phyloP scores from a whole-genome alignment of 2,329 filamentous ascomycete genomes.

The Cephalotrichum gorgonifer region DNA sequence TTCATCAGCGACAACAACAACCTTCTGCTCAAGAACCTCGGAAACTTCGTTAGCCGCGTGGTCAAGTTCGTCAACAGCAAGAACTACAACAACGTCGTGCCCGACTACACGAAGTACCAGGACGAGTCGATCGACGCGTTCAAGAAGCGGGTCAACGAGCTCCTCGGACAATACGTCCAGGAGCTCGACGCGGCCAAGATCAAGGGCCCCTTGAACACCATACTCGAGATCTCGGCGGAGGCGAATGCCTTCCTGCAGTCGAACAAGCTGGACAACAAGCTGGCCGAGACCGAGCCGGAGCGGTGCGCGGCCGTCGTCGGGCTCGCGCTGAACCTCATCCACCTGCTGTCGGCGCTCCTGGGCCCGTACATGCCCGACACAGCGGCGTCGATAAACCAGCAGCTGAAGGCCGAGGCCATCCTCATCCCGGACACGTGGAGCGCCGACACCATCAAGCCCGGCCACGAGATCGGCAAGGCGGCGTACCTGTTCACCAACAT shows the following conservation, averaged over 20 bases:
- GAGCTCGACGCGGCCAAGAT: constrained; percentile 64
- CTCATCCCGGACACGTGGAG: constrained; percentile 59
- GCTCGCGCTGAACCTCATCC: constrained; percentile 72
- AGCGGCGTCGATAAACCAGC: constrained; percentile 61
- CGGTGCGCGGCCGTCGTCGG: constrained; percentile 54
- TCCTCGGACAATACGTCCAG: constrained; percentile 56
- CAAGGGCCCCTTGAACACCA: constrained; percentile 52
- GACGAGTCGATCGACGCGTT: constrained; percentile 43
- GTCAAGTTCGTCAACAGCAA: constrained; percentile 71
- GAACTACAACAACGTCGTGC: constrained; percentile 54
- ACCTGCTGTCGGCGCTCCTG: constrained; percentile 69
- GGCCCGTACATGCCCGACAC: constrained; percentile 82
- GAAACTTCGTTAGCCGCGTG: constrained; percentile 65
- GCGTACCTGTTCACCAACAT: constrained; percentile 75
- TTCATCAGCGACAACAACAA: constrained; percentile 84
- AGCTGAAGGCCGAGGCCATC: constrained; percentile 39
- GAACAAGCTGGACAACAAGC: constrained; percentile 42
- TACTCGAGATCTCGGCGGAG: constrained; percentile 55
- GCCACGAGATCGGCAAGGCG: constrained; percentile 73
- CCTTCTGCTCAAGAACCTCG: constrained; percentile 67
- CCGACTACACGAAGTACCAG: constrained; percentile 47
- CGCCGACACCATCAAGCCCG: constrained; percentile 51
- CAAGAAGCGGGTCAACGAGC: constrained; percentile 52
- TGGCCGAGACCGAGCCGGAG: constrained; percentile 42
- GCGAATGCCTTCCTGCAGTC: constrained; percentile 41